Base-by-base conservation (phyloP, 306 rosid genomes). In the Cicer cuneatum region DNA sequence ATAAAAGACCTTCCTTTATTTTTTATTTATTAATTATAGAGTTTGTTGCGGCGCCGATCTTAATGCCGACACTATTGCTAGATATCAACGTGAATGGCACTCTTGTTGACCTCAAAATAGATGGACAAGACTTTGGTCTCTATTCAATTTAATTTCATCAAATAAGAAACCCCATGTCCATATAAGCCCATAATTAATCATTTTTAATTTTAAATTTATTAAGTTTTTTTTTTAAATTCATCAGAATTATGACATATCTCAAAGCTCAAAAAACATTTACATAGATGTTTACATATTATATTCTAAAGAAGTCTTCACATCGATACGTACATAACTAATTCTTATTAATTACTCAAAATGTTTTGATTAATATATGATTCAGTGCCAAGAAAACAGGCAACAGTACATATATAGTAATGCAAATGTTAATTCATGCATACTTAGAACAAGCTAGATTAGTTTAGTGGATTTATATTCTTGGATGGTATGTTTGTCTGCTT, bases 401-500 rank as follows among this genome's bases (percentile, higher is more conserved):
- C 0, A 8, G 12, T 38, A 29, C 14, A 46, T 39, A 53, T 43
- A 66, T 41, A 43, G 40, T 13, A 71, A 59, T 33, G 18, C 5
- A 74, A 18, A 14, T 7, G 19, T 40, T 52, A 38, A 49, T 52
- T 54, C 1, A 10, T 42, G 35, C 35, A 64, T 43, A 51, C 40
- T 11, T 53, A 73, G 21, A 8, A 8, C 7, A 63, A 63, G 49
- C 41, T 49, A 70, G 15, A 70, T 70, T 79, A 56, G 46, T 42
- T 70, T 37, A 35, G 73, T 49, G 75, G 66, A 8, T 59, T 74
- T 29, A 40, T 49, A 60, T 75, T 52, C 29, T 81, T 69, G 80
- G 73, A 69, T 18, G 77, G 62, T 43, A 80, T 80, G 80, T 80
- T 74, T 80, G 80, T 80, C 80, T 80, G 56, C 33, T 47, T 60